A percentile compares a stretch with the other conserved stretches of the same genome.
phyloP scores from a whole-genome alignment of 306 rosid species.

The Oxytropis ochrocephala region DNA sequence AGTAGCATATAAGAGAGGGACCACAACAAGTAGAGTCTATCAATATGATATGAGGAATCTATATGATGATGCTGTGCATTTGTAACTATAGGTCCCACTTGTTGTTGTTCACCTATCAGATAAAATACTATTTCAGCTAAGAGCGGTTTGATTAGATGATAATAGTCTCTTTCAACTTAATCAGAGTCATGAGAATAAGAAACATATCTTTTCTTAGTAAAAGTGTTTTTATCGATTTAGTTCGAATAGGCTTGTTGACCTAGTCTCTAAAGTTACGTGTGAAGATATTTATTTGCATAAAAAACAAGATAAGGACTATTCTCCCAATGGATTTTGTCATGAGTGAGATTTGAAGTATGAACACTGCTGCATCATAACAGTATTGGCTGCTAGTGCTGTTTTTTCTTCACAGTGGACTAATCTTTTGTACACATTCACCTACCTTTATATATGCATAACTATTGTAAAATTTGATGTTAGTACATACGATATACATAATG shows the following conservation, averaged over 20 bases:
- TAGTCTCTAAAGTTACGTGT: too few relatives aligned
- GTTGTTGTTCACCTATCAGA: not conserved
- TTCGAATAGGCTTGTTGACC: too few relatives aligned
- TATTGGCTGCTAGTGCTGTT: not conserved
- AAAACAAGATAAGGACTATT: not conserved
- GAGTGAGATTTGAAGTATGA: slow-evolving; percentile 3
- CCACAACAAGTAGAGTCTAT: slow-evolving; percentile 5
- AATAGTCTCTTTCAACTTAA: too few relatives aligned
- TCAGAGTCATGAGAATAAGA: too few relatives aligned
- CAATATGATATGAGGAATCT: slow-evolving; percentile 5
- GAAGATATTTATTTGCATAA: too few relatives aligned
- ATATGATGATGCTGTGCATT: not conserved
- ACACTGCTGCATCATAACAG: not conserved
- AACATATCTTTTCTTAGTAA: too few relatives aligned
- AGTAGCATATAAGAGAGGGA: not conserved
- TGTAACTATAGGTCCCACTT: slow-evolving; percentile 21
- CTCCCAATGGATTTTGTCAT: slow-evolving; percentile 10
- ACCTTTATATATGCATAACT: not conserved
- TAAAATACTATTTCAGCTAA: too few relatives aligned
- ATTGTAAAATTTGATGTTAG: not conserved
- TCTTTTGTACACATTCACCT: slow-evolving; percentile 12
- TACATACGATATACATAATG: not conserved
- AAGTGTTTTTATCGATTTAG: too few relatives aligned
- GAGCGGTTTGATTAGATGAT: too few relatives aligned
- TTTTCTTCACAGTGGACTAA: not conserved